A percentile compares a stretch with the other conserved stretches of the same genome.
Conservation (phyloP, 2,329 filamentous ascomycete species). For the Cytospora chrysosperma region DNA sequence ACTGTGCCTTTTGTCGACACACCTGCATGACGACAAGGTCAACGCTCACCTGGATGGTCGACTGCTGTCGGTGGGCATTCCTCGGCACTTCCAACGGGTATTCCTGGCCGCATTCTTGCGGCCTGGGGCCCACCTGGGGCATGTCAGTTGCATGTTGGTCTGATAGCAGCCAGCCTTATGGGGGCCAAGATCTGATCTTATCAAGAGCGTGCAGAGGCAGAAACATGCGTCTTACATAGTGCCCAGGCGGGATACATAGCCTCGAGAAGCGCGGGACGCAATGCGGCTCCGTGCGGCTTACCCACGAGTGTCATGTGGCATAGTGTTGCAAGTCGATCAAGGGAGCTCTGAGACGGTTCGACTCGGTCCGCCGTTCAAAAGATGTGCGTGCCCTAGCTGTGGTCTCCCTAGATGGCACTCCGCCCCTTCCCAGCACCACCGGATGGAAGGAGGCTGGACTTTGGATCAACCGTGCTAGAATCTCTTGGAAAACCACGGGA, state of each 20-base stretch:
- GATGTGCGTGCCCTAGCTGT: background rate
- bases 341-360: background rate
- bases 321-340: background rate
- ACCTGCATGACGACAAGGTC: background rate
- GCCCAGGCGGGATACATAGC: background rate
- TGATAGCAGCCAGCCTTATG: slow-evolving; percentile 5
- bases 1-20: background rate
- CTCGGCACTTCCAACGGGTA: background rate
- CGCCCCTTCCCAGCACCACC: background rate
- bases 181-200: slow-evolving; percentile 10
- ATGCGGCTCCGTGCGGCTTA: slow-evolving; percentile 7
- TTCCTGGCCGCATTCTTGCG: background rate
- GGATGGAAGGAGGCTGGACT: background rate
- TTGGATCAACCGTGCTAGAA: background rate
- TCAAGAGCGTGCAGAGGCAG: background rate
- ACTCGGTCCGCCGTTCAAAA: background rate
- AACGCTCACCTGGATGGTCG: background rate
- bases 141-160: background rate
- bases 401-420: background rate
- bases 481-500: background rate
- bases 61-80: background rate
- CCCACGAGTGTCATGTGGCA: slow-evolving; percentile 13
- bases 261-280: background rate
- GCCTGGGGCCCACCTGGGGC: background rate
- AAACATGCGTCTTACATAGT: slow-evolving; percentile 15